Base-by-base conservation (phyloP, 306 rosid species). In the Acacia confusa region DNA sequence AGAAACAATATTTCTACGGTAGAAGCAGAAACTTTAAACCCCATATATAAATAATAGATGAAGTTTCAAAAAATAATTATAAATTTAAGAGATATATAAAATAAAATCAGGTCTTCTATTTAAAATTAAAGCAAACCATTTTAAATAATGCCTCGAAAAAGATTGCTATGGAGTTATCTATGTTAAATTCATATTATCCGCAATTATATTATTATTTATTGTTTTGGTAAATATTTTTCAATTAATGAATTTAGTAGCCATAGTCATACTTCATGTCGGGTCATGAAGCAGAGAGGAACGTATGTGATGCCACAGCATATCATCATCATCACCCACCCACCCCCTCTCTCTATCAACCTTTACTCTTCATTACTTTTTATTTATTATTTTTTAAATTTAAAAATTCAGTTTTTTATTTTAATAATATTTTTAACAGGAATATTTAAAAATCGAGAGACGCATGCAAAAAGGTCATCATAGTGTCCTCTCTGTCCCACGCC, bases 401-500 rank as follows among this genome's bases (percentile, higher is more conserved):
- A 66, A 41, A 22, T n/a, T 69, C 27, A 22, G 8, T 41, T 41
- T n/a, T 3, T 41, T 22, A n/a, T n/a, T n/a, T n/a, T n/a, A n/a
- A n/a, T n/a, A 80, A 72, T 76, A 64, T 6, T 61, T 47, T 38
- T 52, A 50, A 41, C 61, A 55, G 5, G 67, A 83, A 80, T 28
- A 65, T 75, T 82, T 76, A 78, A 83, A 86, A 87, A 84, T 74
- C 84, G 85, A 77, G 92, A 84, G 89, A 79, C 98, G 98, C 98
- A 94, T 94, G 98, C 98, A 83, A 86, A 83, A 84, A 86, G 82
- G 84, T 91, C 73, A 92, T 94, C 90, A 94, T 94, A 91, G 88
- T 91, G 97, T 92, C 87, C 88, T 43, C 57, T 70, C 22, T 70
- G 74, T 11, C 53, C 53, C 74, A 69, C 74, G 53, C 74, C 74